Evolutionary conservation across 768 basidiomycete genomes (phyloP).

Genomic region (Phlebiopsis flavidoalba): DNA sequence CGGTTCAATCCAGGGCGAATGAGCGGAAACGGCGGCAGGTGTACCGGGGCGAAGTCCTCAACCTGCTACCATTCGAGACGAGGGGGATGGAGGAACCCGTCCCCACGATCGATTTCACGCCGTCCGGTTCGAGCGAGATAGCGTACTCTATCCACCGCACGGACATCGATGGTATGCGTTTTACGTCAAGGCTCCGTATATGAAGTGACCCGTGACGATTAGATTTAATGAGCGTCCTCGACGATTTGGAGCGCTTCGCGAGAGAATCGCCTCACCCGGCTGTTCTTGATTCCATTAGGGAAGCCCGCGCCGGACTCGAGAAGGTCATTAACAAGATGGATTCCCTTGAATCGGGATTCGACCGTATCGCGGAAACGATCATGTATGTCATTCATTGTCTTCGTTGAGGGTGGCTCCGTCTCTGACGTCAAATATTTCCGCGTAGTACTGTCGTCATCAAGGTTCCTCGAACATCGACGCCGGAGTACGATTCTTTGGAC

Average conservation of each 20-base stretch:
- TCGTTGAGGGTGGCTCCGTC: not conserved
- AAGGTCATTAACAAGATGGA: constrained; percentile 78
- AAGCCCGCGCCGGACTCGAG: constrained; percentile 58
- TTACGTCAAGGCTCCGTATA: not conserved
- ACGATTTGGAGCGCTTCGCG: constrained; percentile 60
- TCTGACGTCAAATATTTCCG: not conserved
- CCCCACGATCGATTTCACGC: constrained; percentile 75
- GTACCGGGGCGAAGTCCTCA: constrained; percentile 81
- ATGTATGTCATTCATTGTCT: constrained; percentile 32
- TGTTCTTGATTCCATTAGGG: constrained; percentile 51
- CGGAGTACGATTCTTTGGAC: constrained; percentile 49
- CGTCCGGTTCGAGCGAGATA: constrained; percentile 56
- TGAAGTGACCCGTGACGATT: constrained; percentile 1
- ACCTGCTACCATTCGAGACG: constrained; percentile 83
- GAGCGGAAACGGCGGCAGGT: constrained; percentile 81
- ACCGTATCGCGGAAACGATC: constrained; percentile 83
- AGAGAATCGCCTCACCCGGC: constrained; percentile 38
- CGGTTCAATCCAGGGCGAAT: constrained; percentile 41
- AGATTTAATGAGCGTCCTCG: constrained; percentile 60
- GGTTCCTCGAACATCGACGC: constrained; percentile 61
- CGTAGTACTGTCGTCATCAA: constrained; percentile 71
- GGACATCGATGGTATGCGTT: constrained; percentile 67
- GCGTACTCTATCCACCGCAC: constrained; percentile 58
- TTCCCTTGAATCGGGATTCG: constrained; percentile 72
- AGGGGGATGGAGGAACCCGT: constrained; percentile 77